Evolutionary conservation across 2,329 filamentous ascomycete species (phyloP), one percentile per base, ranked within the genome.

Genomic region (Corinectria fuckeliana): DNA sequence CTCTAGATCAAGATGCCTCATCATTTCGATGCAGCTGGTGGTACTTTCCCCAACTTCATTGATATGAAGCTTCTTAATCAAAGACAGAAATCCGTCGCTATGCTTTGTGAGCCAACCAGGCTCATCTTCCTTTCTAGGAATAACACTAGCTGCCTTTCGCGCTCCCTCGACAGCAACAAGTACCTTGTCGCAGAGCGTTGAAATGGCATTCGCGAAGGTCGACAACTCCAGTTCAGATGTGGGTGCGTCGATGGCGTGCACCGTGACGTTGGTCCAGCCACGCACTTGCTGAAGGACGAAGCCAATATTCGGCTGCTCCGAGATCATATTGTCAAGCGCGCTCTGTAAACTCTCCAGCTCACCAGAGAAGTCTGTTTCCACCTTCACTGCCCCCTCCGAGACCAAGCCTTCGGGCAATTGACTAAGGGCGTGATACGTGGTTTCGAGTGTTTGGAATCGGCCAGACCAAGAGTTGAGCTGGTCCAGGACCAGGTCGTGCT

Each of bases 121-220:
- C 39, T 77, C 74, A n/a, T 74, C 71, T n/a, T 75, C 72, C 25
- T 73, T 76, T 3, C 62, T 68, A 1, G 66, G 69, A 39, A 76
- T 69, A 3, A 80, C 78, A 10, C 79, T 75, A 8, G 86, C 77
- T 2, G 81, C 77, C 60, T 85, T 85, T 58, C 86, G 85, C 44
- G 90, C 82, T 63, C 88, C 86, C 73, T 97, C 92, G 47, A 96
- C 82, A 1, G 91, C 89, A 32, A 94, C 90, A 2, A 97, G 86
- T 25, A 94, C 85, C 49, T 86, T 85, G 74, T 96, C 91, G 45
- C 89, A 85, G n/a, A 90, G 80, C 1, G 76, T 83, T 34, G 91
- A 84, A 2, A 92, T 75, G 3, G 82, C 78, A 13, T 82, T 76
- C 39, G 87, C 84, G 42, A 93, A 83, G 0, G 76, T 72, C 16